Percentiles rank a stretch among this genome's conserved stretches.
Evolutionary conservation across 1,284 basidiomycete species (phyloP).

Genomic region (Volvariella volvacea): DNA sequence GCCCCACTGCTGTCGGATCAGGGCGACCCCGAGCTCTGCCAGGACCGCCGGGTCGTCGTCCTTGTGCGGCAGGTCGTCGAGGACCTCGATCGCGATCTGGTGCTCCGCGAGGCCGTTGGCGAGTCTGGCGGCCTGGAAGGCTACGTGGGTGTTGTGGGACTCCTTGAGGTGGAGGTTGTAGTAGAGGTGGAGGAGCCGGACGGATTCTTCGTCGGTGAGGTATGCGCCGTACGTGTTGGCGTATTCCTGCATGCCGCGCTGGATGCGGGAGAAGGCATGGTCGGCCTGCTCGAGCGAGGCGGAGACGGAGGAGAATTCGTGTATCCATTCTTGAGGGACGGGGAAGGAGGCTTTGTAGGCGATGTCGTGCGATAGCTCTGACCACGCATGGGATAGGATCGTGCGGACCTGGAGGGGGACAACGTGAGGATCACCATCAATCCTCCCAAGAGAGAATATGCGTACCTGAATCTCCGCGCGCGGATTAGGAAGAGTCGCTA

Average conservation of each 20-base stretch:
- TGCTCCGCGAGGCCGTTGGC: neutral
- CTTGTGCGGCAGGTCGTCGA: neutral
- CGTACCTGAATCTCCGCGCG: neutral
- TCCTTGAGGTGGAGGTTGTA: neutral
- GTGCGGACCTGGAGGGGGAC: neutral
- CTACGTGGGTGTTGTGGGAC: neutral
- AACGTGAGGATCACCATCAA: neutral
- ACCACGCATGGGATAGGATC: neutral
- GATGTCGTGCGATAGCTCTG: neutral
- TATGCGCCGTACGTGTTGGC: neutral
- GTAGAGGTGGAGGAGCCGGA: neutral
- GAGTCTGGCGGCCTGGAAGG: neutral
- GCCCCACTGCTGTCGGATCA: neutral
- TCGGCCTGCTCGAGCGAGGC: constrained; percentile 1
- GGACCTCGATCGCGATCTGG: neutral
- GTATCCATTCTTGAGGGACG: neutral
- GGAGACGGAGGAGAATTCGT: neutral
- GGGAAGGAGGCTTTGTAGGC: neutral
- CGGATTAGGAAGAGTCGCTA: neutral
- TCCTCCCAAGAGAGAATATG: neutral
- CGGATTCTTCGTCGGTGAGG: neutral
- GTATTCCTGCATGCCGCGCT: neutral
- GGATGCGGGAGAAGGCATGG: neutral
- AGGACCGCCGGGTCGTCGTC: neutral
- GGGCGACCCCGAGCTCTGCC: neutral